These are phyloP conservation scores for Kodamaea laetipori DNA, from an alignment of 805 yeast species.

Conservation along the genomic window DNA sequence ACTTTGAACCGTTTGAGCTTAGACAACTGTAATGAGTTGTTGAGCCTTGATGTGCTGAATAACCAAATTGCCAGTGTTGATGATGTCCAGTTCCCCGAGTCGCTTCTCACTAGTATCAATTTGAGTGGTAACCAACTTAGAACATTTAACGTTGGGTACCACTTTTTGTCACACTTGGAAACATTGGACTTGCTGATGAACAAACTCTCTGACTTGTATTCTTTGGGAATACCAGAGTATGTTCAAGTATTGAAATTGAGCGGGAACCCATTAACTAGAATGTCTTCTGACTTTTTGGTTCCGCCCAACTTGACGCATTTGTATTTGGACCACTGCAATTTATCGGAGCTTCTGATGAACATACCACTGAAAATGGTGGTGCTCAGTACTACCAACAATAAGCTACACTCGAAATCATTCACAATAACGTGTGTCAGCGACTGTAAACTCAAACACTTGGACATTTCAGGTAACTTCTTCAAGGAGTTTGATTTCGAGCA, in stretches of 20 bases:
- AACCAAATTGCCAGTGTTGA: slow-evolving; percentile 7
- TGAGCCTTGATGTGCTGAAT: slow-evolving; percentile 10
- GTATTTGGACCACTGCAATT: slow-evolving; percentile 10
- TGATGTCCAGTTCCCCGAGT: slow-evolving; percentile 1
- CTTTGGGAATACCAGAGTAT: slow-evolving; percentile 7
- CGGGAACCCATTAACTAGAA: slow-evolving; percentile 6
- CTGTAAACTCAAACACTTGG: slow-evolving; percentile 1
- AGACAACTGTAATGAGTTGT: slow-evolving; percentile 5
- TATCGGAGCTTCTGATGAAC: neutral
- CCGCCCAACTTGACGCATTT: slow-evolving; percentile 5
- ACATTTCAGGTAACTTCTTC: slow-evolving; percentile 14
- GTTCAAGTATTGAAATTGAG: slow-evolving; percentile 7
- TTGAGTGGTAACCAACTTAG: slow-evolving; percentile 8
- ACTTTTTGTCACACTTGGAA: neutral
- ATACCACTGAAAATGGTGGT: slow-evolving; percentile 2
- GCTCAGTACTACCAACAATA: slow-evolving; percentile 11
- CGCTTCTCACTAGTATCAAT: neutral
- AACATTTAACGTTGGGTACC: neutral
- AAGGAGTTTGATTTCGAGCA: slow-evolving; percentile 10
- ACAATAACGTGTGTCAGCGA: neutral
- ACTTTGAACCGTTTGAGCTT: slow-evolving; percentile 7
- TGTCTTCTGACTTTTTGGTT: slow-evolving; percentile 7
- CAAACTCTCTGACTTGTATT: slow-evolving; percentile 1
- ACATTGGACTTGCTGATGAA: slow-evolving; percentile 12
- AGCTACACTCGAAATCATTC: slow-evolving; percentile 11